Evolutionary conservation across 2,329 filamentous ascomycete genomes (phyloP).

Genomic region (Xylaria sp.): DNA sequence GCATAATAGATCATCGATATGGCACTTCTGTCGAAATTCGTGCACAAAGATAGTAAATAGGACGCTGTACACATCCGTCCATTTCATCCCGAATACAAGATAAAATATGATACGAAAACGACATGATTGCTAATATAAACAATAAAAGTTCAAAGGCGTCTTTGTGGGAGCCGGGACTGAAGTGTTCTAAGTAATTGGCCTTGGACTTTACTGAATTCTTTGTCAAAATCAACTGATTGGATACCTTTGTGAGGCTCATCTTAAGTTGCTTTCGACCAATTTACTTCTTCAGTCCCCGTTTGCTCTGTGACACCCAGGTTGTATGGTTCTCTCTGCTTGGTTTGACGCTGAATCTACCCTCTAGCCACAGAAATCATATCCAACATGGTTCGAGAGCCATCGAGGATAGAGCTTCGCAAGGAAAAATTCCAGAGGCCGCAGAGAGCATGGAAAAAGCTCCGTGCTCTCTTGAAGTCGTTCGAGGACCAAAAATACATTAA

Average conservation of each 20-base stretch:
- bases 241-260: neutral
- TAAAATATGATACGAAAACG: conserved; percentile 19
- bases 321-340: neutral
- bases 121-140: neutral
- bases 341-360: neutral
- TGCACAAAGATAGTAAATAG: neutral
- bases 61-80: neutral
- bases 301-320: no score
- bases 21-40: neutral
- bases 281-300: neutral
- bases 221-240: neutral
- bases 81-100: neutral
- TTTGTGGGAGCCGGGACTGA: conserved; percentile 1
- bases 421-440: conserved; percentile 2
- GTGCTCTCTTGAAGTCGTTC: neutral
- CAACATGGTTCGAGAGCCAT: neutral
- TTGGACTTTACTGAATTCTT: conserved; percentile 6
- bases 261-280: neutral
- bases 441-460: conserved; percentile 25
- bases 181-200: neutral
- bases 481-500: neutral
- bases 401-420: neutral
- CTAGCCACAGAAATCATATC: neutral
- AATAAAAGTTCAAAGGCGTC: conserved; percentile 11
- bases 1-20: neutral